phyloP scores from a whole-genome alignment of 116 monocot species.

The Cymodocea nodosa region DNA sequence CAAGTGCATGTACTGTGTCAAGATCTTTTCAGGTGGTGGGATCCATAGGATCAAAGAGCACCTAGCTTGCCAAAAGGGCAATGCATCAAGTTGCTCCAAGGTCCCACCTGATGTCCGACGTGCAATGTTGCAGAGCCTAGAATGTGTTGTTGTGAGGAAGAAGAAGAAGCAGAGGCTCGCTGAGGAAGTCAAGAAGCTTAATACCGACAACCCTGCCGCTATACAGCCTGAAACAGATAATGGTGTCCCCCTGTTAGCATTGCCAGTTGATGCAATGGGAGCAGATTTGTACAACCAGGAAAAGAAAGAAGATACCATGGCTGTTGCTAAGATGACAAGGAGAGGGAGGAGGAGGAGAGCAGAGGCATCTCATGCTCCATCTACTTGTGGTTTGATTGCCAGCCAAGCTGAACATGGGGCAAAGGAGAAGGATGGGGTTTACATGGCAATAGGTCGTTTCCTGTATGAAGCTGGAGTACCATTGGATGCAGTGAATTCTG shows the following conservation, averaged over 20 bases:
- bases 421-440: conserved; percentile 45
- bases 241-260: conserved; percentile 6
- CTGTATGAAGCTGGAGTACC: conserved; percentile 72
- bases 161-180: conserved; percentile 48
- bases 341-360: conserved; percentile 33
- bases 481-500: conserved; percentile 67
- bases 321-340: conserved; percentile 8
- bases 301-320: conserved; percentile 19
- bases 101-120: conserved; percentile 64
- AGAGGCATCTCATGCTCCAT: conserved; percentile 10
- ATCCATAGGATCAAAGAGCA: conserved; percentile 99
- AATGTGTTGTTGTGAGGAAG: conserved; percentile 47
- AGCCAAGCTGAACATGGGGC: not conserved
- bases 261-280: conserved; percentile 24
- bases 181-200: conserved; percentile 40
- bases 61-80: conserved; percentile 88
- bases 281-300: conserved; percentile 16
- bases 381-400: conserved; percentile 1
- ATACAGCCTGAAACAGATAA: conserved; percentile 5
- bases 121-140: conserved; percentile 80
- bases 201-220: conserved; percentile 1
- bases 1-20: conserved; percentile 78
- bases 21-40: conserved; percentile 83
- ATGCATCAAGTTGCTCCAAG: conserved; percentile 84
- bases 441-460: conserved; percentile 59